A percentile compares a stretch with the other conserved stretches of the same genome.
phyloP scores from a whole-genome alignment of 768 basidiomycete genomes.

The Suillus cothurnatus region DNA sequence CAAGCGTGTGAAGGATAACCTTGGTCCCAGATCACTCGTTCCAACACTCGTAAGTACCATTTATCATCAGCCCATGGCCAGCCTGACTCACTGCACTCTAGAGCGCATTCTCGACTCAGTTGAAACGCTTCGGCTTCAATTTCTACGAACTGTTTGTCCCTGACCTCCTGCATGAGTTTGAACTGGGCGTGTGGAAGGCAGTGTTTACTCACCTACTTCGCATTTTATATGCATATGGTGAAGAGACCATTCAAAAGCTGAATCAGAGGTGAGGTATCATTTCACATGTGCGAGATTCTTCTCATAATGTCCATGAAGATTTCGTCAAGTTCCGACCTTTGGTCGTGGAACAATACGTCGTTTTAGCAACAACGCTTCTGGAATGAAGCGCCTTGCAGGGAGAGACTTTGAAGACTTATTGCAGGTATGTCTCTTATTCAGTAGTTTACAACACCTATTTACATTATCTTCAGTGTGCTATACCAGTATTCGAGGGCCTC shows the following conservation, averaged over 20 bases:
- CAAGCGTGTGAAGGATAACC: not conserved
- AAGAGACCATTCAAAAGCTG: not conserved
- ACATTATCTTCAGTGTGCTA: conserved; percentile 21
- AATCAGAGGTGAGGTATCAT: not conserved
- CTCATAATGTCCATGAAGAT: not conserved
- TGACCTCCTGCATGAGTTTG: conserved; percentile 42
- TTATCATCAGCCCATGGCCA: too few relatives aligned
- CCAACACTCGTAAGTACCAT: not conserved
- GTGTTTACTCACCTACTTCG: conserved; percentile 38
- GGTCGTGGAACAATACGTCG: conserved; percentile 6
- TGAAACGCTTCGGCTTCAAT: conserved; percentile 23
- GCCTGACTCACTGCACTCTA: conserved; percentile 12
- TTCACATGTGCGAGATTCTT: not conserved
- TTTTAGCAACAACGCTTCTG: conserved; percentile 12
- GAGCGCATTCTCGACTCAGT: conserved; percentile 38
- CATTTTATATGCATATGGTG: conserved; percentile 24
- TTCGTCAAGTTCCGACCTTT: conserved; percentile 14
- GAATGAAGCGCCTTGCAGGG: conserved; percentile 20
- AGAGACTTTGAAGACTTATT: conserved; percentile 18
- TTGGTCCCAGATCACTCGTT: not conserved
- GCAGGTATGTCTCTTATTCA: conserved; percentile 2
- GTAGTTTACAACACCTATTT: not conserved
- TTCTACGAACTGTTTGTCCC: conserved; percentile 31
- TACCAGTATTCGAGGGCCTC: conserved; percentile 35
- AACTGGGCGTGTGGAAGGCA: conserved; percentile 40